phyloP scores from a whole-genome alignment of 2,329 filamentous ascomycete genomes.

The Colletotrichum gigasporum region DNA sequence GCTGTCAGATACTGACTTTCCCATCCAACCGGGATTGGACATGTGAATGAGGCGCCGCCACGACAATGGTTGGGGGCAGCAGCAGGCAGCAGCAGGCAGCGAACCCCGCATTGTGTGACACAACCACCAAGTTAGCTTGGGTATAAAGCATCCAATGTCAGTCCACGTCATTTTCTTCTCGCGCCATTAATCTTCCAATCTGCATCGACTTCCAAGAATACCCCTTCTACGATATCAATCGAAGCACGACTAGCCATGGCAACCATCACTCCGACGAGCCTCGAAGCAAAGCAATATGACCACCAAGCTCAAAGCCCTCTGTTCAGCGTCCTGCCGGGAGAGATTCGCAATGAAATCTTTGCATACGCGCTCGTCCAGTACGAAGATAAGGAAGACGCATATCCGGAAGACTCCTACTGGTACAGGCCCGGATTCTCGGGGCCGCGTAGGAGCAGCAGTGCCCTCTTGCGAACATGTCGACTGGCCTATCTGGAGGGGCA shows the following conservation, averaged over 20 bases:
- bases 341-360: constrained; percentile 60
- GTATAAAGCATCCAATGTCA: neutral
- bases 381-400: constrained; percentile 42
- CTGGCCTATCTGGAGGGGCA: constrained; percentile 9
- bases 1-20: no score
- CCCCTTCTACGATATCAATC: neutral
- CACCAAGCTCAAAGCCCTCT: constrained; percentile 34
- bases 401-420: constrained; percentile 45
- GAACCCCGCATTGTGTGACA: constrained; percentile 19
- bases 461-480: constrained; percentile 53
- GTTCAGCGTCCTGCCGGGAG: constrained; percentile 53
- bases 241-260: neutral
- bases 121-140: neutral
- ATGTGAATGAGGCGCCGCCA: no score
- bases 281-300: neutral
- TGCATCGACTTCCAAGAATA: no score
- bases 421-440: constrained; percentile 51
- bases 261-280: neutral
- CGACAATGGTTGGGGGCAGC: no score
- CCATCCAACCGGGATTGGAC: no score
- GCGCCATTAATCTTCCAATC: no score
- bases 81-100: constrained; percentile 8
- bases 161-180: neutral
- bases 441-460: constrained; percentile 44
- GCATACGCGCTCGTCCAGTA: constrained; percentile 47